Evolutionary conservation across 2,329 filamentous ascomycete genomes (phyloP).

Genomic region (Nothopassalora personata): DNA sequence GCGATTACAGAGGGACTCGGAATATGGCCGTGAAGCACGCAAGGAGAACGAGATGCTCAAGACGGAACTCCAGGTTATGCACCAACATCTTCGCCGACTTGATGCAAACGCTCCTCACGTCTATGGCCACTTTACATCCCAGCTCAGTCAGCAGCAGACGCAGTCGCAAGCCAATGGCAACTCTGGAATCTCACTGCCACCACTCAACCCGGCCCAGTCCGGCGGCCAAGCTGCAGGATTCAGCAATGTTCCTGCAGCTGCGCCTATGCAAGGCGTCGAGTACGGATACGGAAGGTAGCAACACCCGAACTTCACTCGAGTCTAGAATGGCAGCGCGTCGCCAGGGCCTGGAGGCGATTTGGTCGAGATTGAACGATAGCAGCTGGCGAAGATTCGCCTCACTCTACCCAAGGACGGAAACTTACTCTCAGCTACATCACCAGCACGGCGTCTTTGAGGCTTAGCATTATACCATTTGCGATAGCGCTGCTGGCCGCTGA

Average conservation of each 20-base stretch:
- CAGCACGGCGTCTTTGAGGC: slow-evolving; percentile 12
- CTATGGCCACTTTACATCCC: slow-evolving; percentile 43
- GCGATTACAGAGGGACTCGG: slow-evolving; percentile 41
- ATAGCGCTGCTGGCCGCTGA: slow-evolving; percentile 1
- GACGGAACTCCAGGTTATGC: slow-evolving; percentile 43
- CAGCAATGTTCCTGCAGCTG: slow-evolving; percentile 30
- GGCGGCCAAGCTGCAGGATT: slow-evolving; percentile 18
- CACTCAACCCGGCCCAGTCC: slow-evolving; percentile 25
- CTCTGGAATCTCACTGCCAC: slow-evolving; percentile 33
- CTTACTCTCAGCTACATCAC: slow-evolving; percentile 2
- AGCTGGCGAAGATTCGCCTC: background rate
- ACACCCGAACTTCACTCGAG: slow-evolving; percentile 1
- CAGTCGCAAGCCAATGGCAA: slow-evolving; percentile 30
- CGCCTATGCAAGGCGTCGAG: slow-evolving; percentile 47
- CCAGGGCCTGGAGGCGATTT: background rate
- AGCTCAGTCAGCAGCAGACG: slow-evolving; percentile 36
- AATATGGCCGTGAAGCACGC: slow-evolving; percentile 40
- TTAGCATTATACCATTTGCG: slow-evolving; percentile 22
- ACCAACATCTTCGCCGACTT: slow-evolving; percentile 42
- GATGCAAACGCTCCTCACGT: slow-evolving; percentile 45
- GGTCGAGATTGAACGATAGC: background rate
- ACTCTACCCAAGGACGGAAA: background rate
- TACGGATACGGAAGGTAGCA: slow-evolving; percentile 31
- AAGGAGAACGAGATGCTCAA: slow-evolving; percentile 46
- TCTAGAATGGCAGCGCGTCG: background rate